Evolutionary conservation across 768 basidiomycete genomes (phyloP), one percentile per base, ranked within the genome.

Genomic region (Boletales sp.): DNA sequence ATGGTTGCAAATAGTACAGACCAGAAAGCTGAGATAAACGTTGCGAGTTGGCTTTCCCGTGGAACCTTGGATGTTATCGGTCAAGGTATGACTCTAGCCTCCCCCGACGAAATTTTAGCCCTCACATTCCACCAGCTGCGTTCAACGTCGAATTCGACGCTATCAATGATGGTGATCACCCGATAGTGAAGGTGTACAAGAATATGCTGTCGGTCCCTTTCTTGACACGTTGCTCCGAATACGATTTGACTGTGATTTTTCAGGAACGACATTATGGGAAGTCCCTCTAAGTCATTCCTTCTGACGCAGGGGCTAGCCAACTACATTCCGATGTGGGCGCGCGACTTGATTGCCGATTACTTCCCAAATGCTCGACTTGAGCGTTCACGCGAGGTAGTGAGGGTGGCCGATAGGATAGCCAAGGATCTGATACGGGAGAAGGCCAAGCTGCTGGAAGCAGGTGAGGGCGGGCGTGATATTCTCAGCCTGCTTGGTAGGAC

Each of bases 401-500:
- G 15, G 36, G 30, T 36, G 35, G 49, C 44, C 8, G 41, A 17
- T 7, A 33, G n/a, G 14, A 33, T 54, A 28, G 37, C 53, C 13
- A 50, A 25, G 38, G 31, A 50, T n/a, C 21, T 54, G 44, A 43
- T 54, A 6, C 25, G 19, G 21, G 53, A 54, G 14, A 54, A 50
- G 15, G 53, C 49, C 13, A 44, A 54, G 18, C 9, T n/a, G 5
- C 33, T 54, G 31, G 15, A 46, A 34, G 30, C 38, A 21, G 48
- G 53, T 1, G 50, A 54, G 35, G 53, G 39, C 2, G 37, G 38
- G 15, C 42, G 53, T 14, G 53, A 65, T 21, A 18, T 64, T 31
- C 55, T 46, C 40, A 63, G 71, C 54, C 57, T 78, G 35, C 62
- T 80, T 34, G 72, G 79, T 76, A 42, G 10, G 67, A 28, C 37